Evolutionary conservation across 805 yeast genomes (phyloP), one percentile per base, ranked within the genome.

Genomic region (Wickerhamomyces chaumierensis): DNA sequence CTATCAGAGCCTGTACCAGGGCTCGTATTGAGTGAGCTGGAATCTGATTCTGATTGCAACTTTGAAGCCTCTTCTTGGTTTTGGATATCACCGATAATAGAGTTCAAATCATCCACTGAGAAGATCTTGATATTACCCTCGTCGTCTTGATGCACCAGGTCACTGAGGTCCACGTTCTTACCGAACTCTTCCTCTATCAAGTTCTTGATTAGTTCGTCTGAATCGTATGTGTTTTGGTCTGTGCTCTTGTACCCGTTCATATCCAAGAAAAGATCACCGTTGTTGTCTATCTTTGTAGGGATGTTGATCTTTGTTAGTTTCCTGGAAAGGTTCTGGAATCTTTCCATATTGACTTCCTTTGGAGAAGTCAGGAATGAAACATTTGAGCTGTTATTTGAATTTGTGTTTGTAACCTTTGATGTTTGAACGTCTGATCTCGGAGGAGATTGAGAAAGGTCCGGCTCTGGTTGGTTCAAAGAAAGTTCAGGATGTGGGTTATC

Each of bases 171-270:
- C 23, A 65, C 58, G 21, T 66, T 71, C 12, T 58, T 58, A 5
- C 80, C 80, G 45, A 88, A 68, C 55, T 90, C 96, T 46, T 85
- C 92, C 27, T 74, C 65, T 37, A 90, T 65, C 33, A 88, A 65
- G 47, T 80, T 78, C 48, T 76, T 77, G 42, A 92, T 73, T 29
- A 82, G 63, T 37, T 78, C 78, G 55, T 87, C 95, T 0, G 94
- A 75, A 48, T 75, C 78, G 37, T 78, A 78, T 32, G 82, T 74
- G 55, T 81, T 85, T 47, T 78, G 76, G 37, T 78, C 81, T 49
- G 80, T 86, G 27, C 94, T 81, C 60, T 88, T 90, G 61, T 92
- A 92, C 15, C 98, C 98, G 49, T 87, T 94, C 79, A 90, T 85
- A 61, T 92, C 98, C 34, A 92, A 63, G 33, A 87, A 73, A 48